phyloP scores from a whole-genome alignment of 257 asterid genomes.

The Petrea volubilis region DNA sequence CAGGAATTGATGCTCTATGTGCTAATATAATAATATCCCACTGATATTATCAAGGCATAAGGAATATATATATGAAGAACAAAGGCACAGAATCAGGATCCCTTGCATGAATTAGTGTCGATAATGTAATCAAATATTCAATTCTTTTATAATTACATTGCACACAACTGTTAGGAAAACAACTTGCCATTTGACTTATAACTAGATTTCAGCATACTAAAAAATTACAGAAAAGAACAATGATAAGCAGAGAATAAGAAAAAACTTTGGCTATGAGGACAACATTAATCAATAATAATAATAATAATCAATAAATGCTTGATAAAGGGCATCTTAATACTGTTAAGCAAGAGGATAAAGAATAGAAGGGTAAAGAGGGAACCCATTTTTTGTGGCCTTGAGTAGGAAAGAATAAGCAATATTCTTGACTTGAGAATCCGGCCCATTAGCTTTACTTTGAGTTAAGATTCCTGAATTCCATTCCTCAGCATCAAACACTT shows the following conservation, averaged over 20 bases:
- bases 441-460: conserved; percentile 51
- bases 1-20: conserved; percentile 23
- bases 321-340: conserved; percentile 41
- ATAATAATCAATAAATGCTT: neutral
- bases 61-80: conserved; percentile 17
- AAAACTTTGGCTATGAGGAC: conserved; percentile 9
- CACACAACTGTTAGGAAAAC: neutral
- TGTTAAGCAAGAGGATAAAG: conserved; percentile 43
- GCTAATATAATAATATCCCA: conserved; percentile 27
- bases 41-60: neutral
- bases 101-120: neutral
- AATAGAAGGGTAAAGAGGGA: conserved; percentile 35
- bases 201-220: neutral
- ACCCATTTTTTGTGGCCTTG: conserved; percentile 74
- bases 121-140: conserved; percentile 10
- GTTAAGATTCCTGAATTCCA: conserved; percentile 68
- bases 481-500: conserved; percentile 49
- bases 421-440: conserved; percentile 78
- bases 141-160: neutral
- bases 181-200: conserved; percentile 11
- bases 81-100: neutral
- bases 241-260: conserved; percentile 9
- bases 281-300: conserved; percentile 27
- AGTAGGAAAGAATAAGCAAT: conserved; percentile 54
- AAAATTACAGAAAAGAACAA: neutral